These are phyloP conservation scores for Saccharomyces eubayanus DNA, from an alignment of 805 yeast species.

Conservation along the genomic window DNA sequence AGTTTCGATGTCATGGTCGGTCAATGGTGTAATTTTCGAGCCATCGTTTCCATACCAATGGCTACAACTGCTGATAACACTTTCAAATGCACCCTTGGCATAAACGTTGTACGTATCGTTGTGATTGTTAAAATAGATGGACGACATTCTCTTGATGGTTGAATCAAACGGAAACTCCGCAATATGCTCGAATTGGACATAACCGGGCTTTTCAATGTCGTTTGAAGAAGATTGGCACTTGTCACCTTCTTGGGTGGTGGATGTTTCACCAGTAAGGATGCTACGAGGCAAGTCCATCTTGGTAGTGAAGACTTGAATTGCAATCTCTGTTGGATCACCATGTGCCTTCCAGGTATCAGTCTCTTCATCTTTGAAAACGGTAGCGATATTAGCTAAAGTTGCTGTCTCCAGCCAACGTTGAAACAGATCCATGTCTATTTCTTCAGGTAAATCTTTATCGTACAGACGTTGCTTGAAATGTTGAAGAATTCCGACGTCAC, in stretches of 20 bases:
- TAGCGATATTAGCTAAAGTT: conserved; percentile 73
- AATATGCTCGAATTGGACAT: conserved; percentile 38
- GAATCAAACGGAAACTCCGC: conserved; percentile 85
- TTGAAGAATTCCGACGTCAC: conserved; percentile 26
- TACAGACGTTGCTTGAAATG: conserved; percentile 17
- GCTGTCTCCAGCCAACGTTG: conserved; percentile 54
- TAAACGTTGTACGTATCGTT: conserved; percentile 47
- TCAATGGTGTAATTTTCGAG: conserved; percentile 38
- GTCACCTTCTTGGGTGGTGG: conserved; percentile 6
- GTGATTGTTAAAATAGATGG: conserved; percentile 50
- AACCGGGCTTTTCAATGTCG: conserved; percentile 49
- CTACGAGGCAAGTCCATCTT: conserved; percentile 47
- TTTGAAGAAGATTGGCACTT: conserved; percentile 40
- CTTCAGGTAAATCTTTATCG: conserved; percentile 10
- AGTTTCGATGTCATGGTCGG: conserved; percentile 38
- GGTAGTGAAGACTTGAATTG: conserved; percentile 68
- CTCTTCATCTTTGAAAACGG: conserved; percentile 43
- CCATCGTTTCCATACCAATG: conserved; percentile 51
- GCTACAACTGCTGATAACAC: conserved; percentile 53
- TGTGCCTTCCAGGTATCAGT: conserved; percentile 57
- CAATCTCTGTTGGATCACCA: conserved; percentile 88
- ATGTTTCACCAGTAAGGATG: conserved; percentile 32
- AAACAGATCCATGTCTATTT: conserved; percentile 25
- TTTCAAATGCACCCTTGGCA: conserved; percentile 88
- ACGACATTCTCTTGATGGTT: conserved; percentile 81